Evolutionary conservation across 2,329 filamentous ascomycete species (phyloP), one percentile per base, ranked within the genome.

Genomic region (Diaporthe sp.): DNA sequence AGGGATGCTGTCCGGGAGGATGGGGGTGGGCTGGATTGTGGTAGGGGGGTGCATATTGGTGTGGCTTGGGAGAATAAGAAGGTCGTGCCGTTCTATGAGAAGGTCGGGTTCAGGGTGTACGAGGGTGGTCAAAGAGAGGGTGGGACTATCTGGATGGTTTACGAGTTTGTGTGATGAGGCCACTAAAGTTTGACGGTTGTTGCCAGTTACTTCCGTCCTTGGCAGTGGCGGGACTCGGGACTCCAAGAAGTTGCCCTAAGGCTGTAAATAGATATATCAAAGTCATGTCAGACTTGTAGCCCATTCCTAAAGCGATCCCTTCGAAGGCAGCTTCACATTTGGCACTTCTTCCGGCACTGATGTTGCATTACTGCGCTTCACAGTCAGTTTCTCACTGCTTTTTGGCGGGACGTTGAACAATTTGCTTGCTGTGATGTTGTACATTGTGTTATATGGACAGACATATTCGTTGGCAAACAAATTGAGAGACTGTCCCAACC

Each of bases 1-100:
- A 79, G 58, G 79, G 74, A 68, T 25, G 62, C 22, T 28, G 31
- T 53, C 3, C 19, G 22, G 8, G 46, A 4, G 22, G 28, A 7
- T 5, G 74, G 77, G 76, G 78, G 75, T 74, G 77, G 78, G 37
- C 58, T 59, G 55, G 78, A 82, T 57, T 81, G 78, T 53, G 84
- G 83, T 34, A 82, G 78, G 77, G 87, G 87, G 3, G 81, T 87
- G 28, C 85, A 85, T 76, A 82, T 89, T 44, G 86, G 86, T 4
- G 82, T 89, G 10, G 82, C 83, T 17, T 83, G 80, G 37, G 87
- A 88, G 79, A 89, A 89, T 78, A 81, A 77, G 8, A 85, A 86
- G 81, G 88, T 89, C 19, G 84, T 89, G 58, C 78, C 80, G 59
- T 89, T 89, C 78, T 89, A 89, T 77, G 84, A 88, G 80, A 85